phyloP scores from a whole-genome alignment of 805 yeast genomes.

The Lipomyces kockii region DNA sequence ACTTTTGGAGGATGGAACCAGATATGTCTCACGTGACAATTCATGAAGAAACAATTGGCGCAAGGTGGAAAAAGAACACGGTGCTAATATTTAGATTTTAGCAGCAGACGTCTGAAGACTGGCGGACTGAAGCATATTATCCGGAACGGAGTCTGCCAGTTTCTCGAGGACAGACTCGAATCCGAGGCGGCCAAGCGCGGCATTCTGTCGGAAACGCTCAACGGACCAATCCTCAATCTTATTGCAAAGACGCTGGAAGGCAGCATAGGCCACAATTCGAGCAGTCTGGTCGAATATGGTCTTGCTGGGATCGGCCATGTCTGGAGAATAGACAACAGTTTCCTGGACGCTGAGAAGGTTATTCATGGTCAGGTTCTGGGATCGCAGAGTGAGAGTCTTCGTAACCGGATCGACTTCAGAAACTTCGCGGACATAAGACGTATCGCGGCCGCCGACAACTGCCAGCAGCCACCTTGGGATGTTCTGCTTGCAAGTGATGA shows the following conservation, averaged over 20 bases:
- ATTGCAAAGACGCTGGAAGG: slow-evolving; percentile 70
- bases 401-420: slow-evolving; percentile 75
- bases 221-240: slow-evolving; percentile 92
- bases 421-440: slow-evolving; percentile 85
- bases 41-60: neutral
- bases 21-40: neutral
- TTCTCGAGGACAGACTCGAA: slow-evolving; percentile 75
- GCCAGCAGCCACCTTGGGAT: slow-evolving; percentile 81
- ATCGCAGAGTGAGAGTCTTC: slow-evolving; percentile 73
- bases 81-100: neutral
- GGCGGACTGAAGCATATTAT: slow-evolving; percentile 15
- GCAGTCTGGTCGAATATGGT: slow-evolving; percentile 78
- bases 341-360: slow-evolving; percentile 79
- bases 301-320: slow-evolving; percentile 53
- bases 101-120: neutral
- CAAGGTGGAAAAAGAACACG: neutral
- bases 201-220: slow-evolving; percentile 86
- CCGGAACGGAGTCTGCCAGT: slow-evolving; percentile 39
- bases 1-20: neutral
- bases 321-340: slow-evolving; percentile 81
- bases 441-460: slow-evolving; percentile 72
- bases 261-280: slow-evolving; percentile 82
- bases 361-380: slow-evolving; percentile 84
- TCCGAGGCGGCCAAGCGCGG: slow-evolving; percentile 77
- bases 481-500: slow-evolving; percentile 85